phyloP scores from a whole-genome alignment of 495 filamentous ascomycete genomes.

The Patellaria atrata region DNA sequence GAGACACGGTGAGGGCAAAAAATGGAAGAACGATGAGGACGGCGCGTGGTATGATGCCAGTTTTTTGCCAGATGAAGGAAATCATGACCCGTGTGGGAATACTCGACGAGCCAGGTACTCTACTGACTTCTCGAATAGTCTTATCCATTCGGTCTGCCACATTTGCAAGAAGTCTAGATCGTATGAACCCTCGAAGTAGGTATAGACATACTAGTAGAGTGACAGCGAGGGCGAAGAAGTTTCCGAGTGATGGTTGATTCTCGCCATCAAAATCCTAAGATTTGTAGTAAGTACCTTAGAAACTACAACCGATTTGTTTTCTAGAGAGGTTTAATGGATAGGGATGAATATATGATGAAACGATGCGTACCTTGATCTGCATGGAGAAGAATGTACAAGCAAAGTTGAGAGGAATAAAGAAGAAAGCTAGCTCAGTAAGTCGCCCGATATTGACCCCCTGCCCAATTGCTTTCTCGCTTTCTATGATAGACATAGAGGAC shows the following conservation, averaged over 20 bases:
- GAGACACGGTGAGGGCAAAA: no score
- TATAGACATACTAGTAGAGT: not conserved
- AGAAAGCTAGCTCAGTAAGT: slow-evolving; percentile 3
- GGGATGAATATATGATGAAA: no score
- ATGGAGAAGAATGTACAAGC: slow-evolving; percentile 5
- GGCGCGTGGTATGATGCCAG: slow-evolving; percentile 1
- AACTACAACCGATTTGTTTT: no score
- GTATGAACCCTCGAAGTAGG: no score
- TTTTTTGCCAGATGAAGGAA: not conserved
- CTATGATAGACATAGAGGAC: slow-evolving; percentile 8
- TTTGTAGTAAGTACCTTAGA: not conserved
- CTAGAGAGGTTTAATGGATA: no score
- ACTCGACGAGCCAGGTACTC: not conserved
- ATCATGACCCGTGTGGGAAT: not conserved
- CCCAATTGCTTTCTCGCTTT: slow-evolving; percentile 2
- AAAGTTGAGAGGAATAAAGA: slow-evolving; percentile 6
- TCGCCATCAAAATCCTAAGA: not conserved
- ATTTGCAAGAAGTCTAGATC: no score
- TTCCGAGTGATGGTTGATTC: not conserved
- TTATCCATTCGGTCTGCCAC: no score
- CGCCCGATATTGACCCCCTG: slow-evolving; percentile 1
- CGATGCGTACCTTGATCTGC: slow-evolving; percentile 2
- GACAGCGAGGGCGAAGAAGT: not conserved
- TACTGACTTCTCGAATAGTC: not conserved
- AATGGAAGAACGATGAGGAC: no score